phyloP scores from a whole-genome alignment of 2,329 filamentous ascomycete species.

The Monilinia polystroma region DNA sequence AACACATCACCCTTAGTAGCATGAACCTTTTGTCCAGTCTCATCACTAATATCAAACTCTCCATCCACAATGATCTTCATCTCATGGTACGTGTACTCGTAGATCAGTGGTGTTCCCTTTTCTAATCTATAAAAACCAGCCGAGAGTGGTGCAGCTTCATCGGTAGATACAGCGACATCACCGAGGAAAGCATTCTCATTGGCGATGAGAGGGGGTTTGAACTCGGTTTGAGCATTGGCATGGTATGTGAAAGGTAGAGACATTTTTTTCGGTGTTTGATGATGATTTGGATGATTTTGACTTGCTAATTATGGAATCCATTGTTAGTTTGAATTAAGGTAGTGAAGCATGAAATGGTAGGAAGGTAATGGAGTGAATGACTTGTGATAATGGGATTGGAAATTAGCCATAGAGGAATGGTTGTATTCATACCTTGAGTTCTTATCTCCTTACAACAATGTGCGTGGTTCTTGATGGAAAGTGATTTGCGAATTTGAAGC shows the following conservation, averaged over 20 bases:
- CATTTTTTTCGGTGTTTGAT: slow-evolving; percentile 29
- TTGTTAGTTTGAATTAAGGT: slow-evolving; percentile 32
- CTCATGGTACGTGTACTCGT: slow-evolving; percentile 64
- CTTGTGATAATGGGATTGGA: not conserved
- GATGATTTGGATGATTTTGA: slow-evolving; percentile 30
- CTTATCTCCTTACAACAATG: slow-evolving; percentile 22
- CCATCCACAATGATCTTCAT: slow-evolving; percentile 68
- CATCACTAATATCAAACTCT: slow-evolving; percentile 59
- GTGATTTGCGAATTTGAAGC: slow-evolving; percentile 19
- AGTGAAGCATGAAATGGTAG: not conserved
- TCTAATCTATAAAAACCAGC: slow-evolving; percentile 62
- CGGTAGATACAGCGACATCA: slow-evolving; percentile 50
- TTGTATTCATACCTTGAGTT: slow-evolving; percentile 27
- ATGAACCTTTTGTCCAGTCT: slow-evolving; percentile 56
- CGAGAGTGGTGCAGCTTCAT: slow-evolving; percentile 54
- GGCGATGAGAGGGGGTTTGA: slow-evolving; percentile 60
- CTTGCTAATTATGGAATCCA: slow-evolving; percentile 40
- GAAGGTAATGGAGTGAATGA: not conserved
- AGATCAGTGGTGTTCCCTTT: slow-evolving; percentile 60
- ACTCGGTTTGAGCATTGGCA: slow-evolving; percentile 52
- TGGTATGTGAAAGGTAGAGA: slow-evolving; percentile 45
- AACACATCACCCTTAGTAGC: slow-evolving; percentile 61
- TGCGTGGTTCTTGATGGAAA: not conserved
- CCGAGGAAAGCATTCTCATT: slow-evolving; percentile 63
- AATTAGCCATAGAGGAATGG: not conserved